These are phyloP conservation scores for Aspergillus costaricaensis DNA, from an alignment of 2,329 filamentous ascomycete genomes.

Conservation along the genomic window DNA sequence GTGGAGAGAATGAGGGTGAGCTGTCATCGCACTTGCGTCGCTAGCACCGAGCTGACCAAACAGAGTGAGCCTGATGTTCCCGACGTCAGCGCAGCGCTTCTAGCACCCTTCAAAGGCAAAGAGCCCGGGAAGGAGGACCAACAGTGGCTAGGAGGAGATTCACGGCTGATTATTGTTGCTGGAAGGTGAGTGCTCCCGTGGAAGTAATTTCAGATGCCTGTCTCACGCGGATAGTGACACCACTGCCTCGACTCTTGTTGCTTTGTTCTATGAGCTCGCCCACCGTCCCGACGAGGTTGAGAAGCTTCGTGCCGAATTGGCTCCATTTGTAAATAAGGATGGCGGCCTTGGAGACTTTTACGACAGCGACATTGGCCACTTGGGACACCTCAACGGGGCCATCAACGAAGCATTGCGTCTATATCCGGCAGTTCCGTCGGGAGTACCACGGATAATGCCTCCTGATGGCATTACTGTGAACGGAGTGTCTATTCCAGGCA, in stretches of 20 bases:
- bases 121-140: constrained; percentile 21
- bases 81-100: constrained; percentile 29
- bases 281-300: constrained; percentile 28
- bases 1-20: constrained; percentile 10
- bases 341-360: background rate
- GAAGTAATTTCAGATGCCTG: too few species aligned
- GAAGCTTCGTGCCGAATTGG: constrained; percentile 38
- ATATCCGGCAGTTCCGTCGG: constrained; percentile 15
- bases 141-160: constrained; percentile 30
- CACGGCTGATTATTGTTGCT: constrained; percentile 32
- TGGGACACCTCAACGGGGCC: constrained; percentile 17
- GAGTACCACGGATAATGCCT: constrained; percentile 14
- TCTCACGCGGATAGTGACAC: constrained; percentile 39
- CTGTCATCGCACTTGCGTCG: background rate
- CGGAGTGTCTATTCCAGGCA: constrained; percentile 20
- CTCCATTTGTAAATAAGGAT: constrained; percentile 14
- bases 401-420: constrained; percentile 20
- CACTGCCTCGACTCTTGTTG: constrained; percentile 42
- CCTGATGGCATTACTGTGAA: constrained; percentile 23
- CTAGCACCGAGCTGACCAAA: background rate
- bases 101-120: constrained; percentile 24
- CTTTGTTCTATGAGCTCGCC: constrained; percentile 45
- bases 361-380: constrained; percentile 8
- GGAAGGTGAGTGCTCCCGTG: constrained; percentile 18
- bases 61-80: constrained; percentile 20